These are phyloP conservation scores for Exophiala oligosperma DNA, from an alignment of 2,329 filamentous ascomycete genomes.

Conservation along the genomic window DNA sequence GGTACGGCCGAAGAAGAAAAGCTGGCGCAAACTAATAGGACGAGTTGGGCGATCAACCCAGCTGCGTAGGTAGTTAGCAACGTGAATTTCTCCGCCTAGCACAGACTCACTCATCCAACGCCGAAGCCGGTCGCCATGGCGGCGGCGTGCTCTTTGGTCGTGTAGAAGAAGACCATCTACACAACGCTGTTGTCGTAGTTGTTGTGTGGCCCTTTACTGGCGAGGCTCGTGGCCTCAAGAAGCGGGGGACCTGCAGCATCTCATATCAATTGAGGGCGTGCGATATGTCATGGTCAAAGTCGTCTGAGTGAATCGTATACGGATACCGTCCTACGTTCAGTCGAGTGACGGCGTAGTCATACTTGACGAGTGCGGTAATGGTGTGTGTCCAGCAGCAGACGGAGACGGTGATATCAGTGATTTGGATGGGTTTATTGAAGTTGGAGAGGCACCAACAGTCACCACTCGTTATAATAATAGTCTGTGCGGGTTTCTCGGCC, in stretches of 20 bases:
- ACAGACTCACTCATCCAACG: slow-evolving; percentile 58
- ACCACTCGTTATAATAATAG: background rate
- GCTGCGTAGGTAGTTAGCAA: slow-evolving; percentile 49
- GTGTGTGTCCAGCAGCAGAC: no score
- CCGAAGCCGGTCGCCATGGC: slow-evolving; percentile 59
- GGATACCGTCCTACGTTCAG: background rate
- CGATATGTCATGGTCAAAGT: slow-evolving; percentile 1
- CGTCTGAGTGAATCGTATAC: slow-evolving; percentile 2
- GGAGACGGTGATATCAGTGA: no score
- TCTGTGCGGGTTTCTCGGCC: background rate
- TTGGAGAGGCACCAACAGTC: background rate
- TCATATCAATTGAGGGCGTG: slow-evolving; percentile 19
- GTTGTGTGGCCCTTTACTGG: background rate
- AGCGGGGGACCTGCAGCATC: slow-evolving; percentile 21
- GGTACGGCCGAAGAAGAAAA: slow-evolving; percentile 95
- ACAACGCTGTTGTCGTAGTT: background rate
- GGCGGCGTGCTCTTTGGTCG: slow-evolving; percentile 41
- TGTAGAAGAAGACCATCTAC: slow-evolving; percentile 17
- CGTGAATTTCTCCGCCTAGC: background rate
- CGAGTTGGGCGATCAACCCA: slow-evolving; percentile 91
- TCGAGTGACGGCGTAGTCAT: background rate
- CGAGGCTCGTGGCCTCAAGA: slow-evolving; percentile 13
- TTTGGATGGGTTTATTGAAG: background rate
- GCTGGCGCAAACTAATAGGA: slow-evolving; percentile 92
- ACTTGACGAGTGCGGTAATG: background rate